Conservation (phyloP, 2,329 filamentous ascomycete species). For the Colletotrichum viniferum region DNA sequence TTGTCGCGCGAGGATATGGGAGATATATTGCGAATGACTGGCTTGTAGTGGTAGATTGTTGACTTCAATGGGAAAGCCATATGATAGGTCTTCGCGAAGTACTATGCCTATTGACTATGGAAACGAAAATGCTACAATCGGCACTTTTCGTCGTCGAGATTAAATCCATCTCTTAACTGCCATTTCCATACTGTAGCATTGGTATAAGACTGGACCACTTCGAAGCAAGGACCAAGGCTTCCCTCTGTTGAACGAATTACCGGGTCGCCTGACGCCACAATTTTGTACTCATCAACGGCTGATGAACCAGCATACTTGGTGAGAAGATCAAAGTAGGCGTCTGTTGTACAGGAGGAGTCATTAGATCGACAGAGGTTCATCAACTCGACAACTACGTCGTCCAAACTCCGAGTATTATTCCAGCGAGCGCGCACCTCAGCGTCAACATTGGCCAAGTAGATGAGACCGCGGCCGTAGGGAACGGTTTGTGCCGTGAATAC, state of each 20-base stretch:
- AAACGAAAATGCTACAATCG: background rate
- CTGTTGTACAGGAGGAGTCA: background rate
- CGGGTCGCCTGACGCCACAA: background rate
- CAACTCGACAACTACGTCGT: background rate
- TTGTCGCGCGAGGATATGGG: too few species aligned
- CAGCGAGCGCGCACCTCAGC: background rate
- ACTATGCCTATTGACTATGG: background rate
- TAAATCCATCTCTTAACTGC: background rate
- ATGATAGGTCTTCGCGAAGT: background rate
- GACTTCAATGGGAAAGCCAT: background rate
- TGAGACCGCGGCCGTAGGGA: background rate
- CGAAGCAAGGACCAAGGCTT: background rate
- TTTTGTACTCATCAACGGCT: background rate
- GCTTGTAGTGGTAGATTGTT: background rate
- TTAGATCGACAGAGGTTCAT: background rate
- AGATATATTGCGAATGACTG: too few species aligned
- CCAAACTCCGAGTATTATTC: background rate
- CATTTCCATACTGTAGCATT: background rate
- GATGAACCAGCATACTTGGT: background rate
- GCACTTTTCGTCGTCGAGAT: background rate
- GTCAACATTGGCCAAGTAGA: background rate
- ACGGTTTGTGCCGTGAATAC: background rate
- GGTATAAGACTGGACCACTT: background rate
- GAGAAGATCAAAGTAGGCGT: background rate
- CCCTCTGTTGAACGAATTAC: background rate